Conservation (phyloP, 176 grass and related monocot genomes). For the Oryza glumipatula region DNA sequence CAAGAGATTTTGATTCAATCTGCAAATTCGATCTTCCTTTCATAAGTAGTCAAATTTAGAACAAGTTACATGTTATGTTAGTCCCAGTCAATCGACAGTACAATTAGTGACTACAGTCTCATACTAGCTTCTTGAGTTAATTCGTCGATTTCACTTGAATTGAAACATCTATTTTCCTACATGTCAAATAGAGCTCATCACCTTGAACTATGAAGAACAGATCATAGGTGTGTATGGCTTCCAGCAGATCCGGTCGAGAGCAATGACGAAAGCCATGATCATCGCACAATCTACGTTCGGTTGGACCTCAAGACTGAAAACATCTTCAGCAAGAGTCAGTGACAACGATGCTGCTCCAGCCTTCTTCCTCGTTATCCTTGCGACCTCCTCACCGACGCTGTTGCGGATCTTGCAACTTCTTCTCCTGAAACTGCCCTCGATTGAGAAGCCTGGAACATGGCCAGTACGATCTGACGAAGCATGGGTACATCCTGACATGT, state of each 20-base stretch:
- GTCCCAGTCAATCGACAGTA: neutral
- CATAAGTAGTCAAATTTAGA: neutral
- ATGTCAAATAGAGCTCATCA: neutral
- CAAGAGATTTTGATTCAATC: neutral
- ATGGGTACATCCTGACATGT: conserved; percentile 23
- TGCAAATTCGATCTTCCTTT: neutral
- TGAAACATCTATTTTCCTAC: neutral
- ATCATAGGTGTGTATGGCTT: conserved; percentile 50
- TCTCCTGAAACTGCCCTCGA: conserved; percentile 71
- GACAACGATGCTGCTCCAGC: neutral
- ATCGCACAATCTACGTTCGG: conserved; percentile 46
- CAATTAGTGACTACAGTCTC: neutral
- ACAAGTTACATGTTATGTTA: no score
- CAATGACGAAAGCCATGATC: conserved; percentile 75
- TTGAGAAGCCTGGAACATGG: conserved; percentile 44
- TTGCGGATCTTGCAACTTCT: conserved; percentile 73
- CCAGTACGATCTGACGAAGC: neutral
- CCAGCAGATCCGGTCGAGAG: conserved; percentile 80
- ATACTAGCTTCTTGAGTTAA: neutral
- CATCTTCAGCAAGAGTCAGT: conserved; percentile 62
- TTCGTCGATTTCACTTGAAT: neutral
- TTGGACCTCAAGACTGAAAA: conserved; percentile 72
- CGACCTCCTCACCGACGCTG: conserved; percentile 58
- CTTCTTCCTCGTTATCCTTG: conserved; percentile 63
- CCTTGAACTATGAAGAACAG: conserved; percentile 39